Base-by-base conservation (phyloP, 805 yeast genomes). In the Candida montana region DNA sequence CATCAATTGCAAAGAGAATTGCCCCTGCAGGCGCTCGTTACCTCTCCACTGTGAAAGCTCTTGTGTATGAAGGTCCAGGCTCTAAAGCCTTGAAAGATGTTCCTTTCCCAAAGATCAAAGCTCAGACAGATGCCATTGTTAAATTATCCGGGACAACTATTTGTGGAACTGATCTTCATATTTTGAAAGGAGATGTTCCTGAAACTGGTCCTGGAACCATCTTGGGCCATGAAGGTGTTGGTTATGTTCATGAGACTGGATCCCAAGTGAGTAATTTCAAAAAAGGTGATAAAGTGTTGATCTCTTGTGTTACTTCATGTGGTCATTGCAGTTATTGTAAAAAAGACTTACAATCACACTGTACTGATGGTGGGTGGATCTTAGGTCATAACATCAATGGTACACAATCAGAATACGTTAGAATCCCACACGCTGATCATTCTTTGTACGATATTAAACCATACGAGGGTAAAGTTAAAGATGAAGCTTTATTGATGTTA, bases 291-390 rank as follows among this genome's bases (percentile, higher is more conserved):
- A 69, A 65, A 41, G 82, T 78, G 31, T 68, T 79, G 48, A 79
- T 76, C 44, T 80, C 86, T 1, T 83, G 87, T 56, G 72, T 81
- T 52, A 79, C 83, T 9, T 66, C 82, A 10, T 75, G 86, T 58
- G 76, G 76, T 39, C 55, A 67, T 16, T 80, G 83, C 56, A 73
- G 68, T 41, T 81, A 81, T 61, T 73, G 78, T 51, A 59, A 61
- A 46, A 73, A 65, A 51, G 64, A 74, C 50, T 64, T 79, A 45
- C 82, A 81, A 58, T 73, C 82, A 7, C 83, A 78, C 58, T 78
- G 83, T 71, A 54, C 57, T 16, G 70, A 71, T 36, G 79, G 79
- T 42, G 77, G 77, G 16, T 72, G 78, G 78, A 57, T 66, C 26
- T 53, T 72, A 31, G 78, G 78, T 30, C 79, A 77, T 47, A 69